Percentiles rank a stretch among this genome's conserved stretches.
phyloP scores from a whole-genome alignment of 176 grass and related monocot genomes.

The Saccharum spontaneum region DNA sequence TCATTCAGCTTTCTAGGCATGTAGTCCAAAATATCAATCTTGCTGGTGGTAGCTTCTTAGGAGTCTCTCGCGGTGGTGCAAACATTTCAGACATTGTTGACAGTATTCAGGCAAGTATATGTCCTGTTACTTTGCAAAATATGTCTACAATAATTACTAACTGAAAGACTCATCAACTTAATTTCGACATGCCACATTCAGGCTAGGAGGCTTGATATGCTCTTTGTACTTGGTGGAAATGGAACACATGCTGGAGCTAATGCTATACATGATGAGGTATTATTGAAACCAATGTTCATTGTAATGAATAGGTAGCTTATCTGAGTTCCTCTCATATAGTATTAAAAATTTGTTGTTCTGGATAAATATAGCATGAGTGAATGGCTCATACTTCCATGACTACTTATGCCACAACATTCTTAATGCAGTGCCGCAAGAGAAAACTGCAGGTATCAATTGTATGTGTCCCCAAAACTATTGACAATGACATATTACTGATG shows the following conservation, averaged over 20 bases:
- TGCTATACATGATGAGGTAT: slow-evolving; percentile 93
- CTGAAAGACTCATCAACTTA: slow-evolving; percentile 15
- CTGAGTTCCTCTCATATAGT: background rate
- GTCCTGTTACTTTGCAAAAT: slow-evolving; percentile 7
- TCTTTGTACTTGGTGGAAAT: slow-evolving; percentile 95
- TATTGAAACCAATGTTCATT: slow-evolving; percentile 1
- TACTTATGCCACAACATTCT: slow-evolving; percentile 6
- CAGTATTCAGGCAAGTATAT: slow-evolving; percentile 81
- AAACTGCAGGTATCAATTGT: slow-evolving; percentile 89
- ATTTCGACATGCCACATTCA: slow-evolving; percentile 43
- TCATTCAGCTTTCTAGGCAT: slow-evolving; percentile 72
- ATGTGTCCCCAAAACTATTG: slow-evolving; percentile 92
- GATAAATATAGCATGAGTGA: background rate
- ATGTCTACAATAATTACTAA: background rate
- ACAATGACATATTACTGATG: slow-evolving; percentile 98
- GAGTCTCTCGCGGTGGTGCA: slow-evolving; percentile 83
- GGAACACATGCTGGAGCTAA: slow-evolving; percentile 97
- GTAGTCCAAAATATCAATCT: slow-evolving; percentile 99
- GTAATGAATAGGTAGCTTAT: slow-evolving; percentile 9
- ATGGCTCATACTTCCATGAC: slow-evolving; percentile 22
- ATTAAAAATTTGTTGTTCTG: background rate
- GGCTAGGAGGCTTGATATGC: slow-evolving; percentile 88
- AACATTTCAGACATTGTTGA: slow-evolving; percentile 82
- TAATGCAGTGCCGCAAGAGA: slow-evolving; percentile 74
- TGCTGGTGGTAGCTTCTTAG: slow-evolving; percentile 89